These are phyloP conservation scores for Colletotrichum plurivorum DNA, from an alignment of 2,329 filamentous ascomycete species.

Conservation along the genomic window DNA sequence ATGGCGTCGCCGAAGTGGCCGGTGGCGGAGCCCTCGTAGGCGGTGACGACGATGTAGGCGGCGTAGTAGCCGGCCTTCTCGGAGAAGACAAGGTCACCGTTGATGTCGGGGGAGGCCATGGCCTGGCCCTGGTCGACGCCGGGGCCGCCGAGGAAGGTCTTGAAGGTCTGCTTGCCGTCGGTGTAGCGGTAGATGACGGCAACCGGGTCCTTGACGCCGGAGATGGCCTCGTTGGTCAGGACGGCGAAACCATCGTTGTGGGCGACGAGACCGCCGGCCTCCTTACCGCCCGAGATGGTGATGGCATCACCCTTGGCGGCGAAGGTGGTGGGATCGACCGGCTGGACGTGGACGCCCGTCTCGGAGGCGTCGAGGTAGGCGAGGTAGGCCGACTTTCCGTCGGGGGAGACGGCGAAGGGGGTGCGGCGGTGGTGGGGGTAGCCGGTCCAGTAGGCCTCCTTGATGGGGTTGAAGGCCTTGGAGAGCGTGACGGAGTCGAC, in stretches of 20 bases:
- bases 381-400: slow-evolving; percentile 71
- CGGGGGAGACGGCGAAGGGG: slow-evolving; percentile 73
- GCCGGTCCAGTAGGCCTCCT: slow-evolving; percentile 73
- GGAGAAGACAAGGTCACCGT: slow-evolving; percentile 74
- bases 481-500: slow-evolving; percentile 63
- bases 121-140: slow-evolving; percentile 62
- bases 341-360: slow-evolving; percentile 70
- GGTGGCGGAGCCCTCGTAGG: slow-evolving; percentile 65
- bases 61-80: slow-evolving; percentile 69
- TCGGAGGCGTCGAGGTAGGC: slow-evolving; percentile 72
- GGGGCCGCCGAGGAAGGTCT: slow-evolving; percentile 72
- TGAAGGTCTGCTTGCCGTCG: slow-evolving; percentile 68
- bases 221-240: slow-evolving; percentile 69
- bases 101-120: slow-evolving; percentile 70
- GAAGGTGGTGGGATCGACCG: slow-evolving; percentile 68
- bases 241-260: slow-evolving; percentile 76
- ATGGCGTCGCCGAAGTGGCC: slow-evolving; percentile 72
- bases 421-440: slow-evolving; percentile 73
- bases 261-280: slow-evolving; percentile 73
- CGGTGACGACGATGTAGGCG: slow-evolving; percentile 74
- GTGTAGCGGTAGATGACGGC: slow-evolving; percentile 72
- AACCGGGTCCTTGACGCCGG: slow-evolving; percentile 66
- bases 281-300: slow-evolving; percentile 67
- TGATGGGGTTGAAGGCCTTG: slow-evolving; percentile 68
- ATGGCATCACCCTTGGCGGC: slow-evolving; percentile 65